phyloP scores from a whole-genome alignment of 2,329 filamentous ascomycete species.

The Fusarium piperis region DNA sequence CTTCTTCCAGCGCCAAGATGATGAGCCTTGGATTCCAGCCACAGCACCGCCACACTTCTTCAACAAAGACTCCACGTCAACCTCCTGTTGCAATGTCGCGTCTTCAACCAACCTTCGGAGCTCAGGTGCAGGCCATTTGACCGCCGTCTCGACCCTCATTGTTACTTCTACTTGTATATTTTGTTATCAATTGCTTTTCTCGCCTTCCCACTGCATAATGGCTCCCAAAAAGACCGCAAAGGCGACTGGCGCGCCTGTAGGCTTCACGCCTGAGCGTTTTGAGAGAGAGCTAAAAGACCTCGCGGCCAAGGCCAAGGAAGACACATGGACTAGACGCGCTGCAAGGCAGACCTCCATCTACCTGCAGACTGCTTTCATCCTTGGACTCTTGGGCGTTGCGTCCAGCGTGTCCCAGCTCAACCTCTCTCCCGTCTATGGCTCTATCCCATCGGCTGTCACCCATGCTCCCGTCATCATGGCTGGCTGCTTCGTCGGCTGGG shows the following conservation, averaged over 20 bases:
- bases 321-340: slow-evolving; percentile 47
- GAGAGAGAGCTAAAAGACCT: slow-evolving; percentile 64
- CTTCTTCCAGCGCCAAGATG: background rate
- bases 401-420: slow-evolving; percentile 78
- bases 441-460: slow-evolving; percentile 78
- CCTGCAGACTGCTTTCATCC: slow-evolving; percentile 42
- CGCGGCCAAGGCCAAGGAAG: slow-evolving; percentile 53
- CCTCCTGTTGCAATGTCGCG: slow-evolving; percentile 26
- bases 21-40: slow-evolving; percentile 12
- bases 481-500: slow-evolving; percentile 77
- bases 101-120: slow-evolving; percentile 34
- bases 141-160: slow-evolving; percentile 6
- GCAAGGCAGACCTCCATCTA: slow-evolving; percentile 54
- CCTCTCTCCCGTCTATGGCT: slow-evolving; percentile 88
- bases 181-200: slow-evolving; percentile 1
- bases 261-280: slow-evolving; percentile 62
- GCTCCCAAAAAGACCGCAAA: slow-evolving; percentile 33
- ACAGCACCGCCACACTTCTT: slow-evolving; percentile 36
- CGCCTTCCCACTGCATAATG: slow-evolving; percentile 20
- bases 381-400: slow-evolving; percentile 61
- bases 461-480: slow-evolving; percentile 74
- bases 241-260: slow-evolving; percentile 40
- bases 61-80: slow-evolving; percentile 36
- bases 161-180: slow-evolving; percentile 14
- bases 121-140: slow-evolving; percentile 48